Percentiles rank a stretch among this genome's conserved stretches.
Evolutionary conservation across 2,329 filamentous ascomycete species (phyloP).

Genomic region (Trichoderma gracile): DNA sequence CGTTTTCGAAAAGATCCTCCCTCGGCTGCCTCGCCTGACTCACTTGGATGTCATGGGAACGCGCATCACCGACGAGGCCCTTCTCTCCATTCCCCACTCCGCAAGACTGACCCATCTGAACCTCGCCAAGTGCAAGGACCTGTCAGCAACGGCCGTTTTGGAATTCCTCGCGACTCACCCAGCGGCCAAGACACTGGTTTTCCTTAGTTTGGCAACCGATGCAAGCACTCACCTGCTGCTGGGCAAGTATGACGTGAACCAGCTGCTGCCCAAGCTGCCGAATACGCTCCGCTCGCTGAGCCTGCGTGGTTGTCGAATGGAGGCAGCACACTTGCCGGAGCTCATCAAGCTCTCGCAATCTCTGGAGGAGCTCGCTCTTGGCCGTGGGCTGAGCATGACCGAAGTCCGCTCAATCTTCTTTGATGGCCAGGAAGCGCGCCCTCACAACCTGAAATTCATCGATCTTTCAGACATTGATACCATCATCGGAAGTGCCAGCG

Average conservation of each 20-base stretch:
- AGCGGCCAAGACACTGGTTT: constrained; percentile 65
- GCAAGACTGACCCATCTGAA: constrained; percentile 77
- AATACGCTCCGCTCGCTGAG: constrained; percentile 70
- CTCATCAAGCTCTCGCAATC: constrained; percentile 65
- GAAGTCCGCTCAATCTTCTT: constrained; percentile 68
- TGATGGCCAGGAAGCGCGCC: constrained; percentile 47
- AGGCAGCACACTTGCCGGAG: constrained; percentile 61
- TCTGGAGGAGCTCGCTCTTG: constrained; percentile 76
- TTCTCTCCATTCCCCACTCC: constrained; percentile 69
- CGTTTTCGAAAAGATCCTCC: constrained; percentile 69
- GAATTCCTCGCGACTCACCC: constrained; percentile 72
- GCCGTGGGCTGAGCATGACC: constrained; percentile 63
- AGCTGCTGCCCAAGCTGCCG: constrained; percentile 66
- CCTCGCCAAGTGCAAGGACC: constrained; percentile 70
- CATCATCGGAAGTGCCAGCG: constrained; percentile 61
- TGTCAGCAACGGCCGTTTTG: constrained; percentile 67
- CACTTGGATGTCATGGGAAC: constrained; percentile 81
- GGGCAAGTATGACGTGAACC: constrained; percentile 63
- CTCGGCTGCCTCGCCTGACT: constrained; percentile 68
- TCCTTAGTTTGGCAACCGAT: constrained; percentile 72
- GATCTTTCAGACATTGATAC: constrained; percentile 66
- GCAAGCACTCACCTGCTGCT: constrained; percentile 71
- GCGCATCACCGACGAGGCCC: constrained; percentile 69
- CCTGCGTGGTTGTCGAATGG: constrained; percentile 73
- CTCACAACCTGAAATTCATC: constrained; percentile 69